phyloP scores from a whole-genome alignment of 805 yeast species.

The Saturnispora quitensis region DNA sequence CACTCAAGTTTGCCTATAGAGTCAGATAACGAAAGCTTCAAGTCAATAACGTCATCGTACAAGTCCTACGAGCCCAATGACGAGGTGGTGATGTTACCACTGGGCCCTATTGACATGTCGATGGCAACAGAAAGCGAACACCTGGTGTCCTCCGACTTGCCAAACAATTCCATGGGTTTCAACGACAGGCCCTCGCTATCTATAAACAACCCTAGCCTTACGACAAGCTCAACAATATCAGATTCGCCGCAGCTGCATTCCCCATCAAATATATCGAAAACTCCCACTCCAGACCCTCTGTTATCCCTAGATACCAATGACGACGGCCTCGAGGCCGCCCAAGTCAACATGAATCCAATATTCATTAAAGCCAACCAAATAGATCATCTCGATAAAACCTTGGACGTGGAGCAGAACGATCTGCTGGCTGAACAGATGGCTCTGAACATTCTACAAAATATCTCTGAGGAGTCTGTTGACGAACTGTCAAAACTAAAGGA shows the following conservation, averaged over 20 bases:
- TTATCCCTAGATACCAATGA: not conserved
- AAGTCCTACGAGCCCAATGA: not conserved
- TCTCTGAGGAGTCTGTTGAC: constrained; percentile 25
- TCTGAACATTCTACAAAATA: constrained; percentile 23
- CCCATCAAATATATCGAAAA: not conserved
- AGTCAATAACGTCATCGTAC: not conserved
- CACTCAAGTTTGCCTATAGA: not conserved
- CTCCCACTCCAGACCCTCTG: not conserved
- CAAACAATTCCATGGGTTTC: not conserved
- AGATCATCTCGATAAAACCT: constrained; percentile 24
- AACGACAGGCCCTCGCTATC: constrained; percentile 12
- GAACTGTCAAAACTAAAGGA: constrained; percentile 23
- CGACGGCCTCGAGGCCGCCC: not conserved
- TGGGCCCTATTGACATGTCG: constrained; percentile 17
- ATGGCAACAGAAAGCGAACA: constrained; percentile 21
- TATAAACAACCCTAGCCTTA: constrained; percentile 4
- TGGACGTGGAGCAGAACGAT: constrained; percentile 22
- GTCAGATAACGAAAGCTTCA: not conserved
- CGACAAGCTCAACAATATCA: constrained; percentile 1
- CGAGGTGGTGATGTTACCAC: constrained; percentile 22
- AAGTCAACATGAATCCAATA: constrained; percentile 15
- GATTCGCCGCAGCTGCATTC: not conserved
- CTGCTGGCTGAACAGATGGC: constrained; percentile 29
- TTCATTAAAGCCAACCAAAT: constrained; percentile 26
- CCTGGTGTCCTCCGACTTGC: constrained; percentile 13